phyloP scores from a whole-genome alignment of 768 basidiomycete genomes.

The Leccinum disarticulatum region DNA sequence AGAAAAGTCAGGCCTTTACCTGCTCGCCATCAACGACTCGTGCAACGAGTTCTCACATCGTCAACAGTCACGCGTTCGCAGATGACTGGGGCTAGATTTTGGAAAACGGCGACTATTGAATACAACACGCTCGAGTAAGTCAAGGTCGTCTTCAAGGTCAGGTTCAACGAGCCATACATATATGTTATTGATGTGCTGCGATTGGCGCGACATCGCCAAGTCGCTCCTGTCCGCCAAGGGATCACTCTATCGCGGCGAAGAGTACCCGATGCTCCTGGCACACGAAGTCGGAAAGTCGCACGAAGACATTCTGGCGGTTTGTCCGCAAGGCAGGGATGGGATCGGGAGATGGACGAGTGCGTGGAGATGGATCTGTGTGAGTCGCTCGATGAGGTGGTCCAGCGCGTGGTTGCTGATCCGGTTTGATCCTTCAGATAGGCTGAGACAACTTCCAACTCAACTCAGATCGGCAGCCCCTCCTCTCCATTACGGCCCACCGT shows the following conservation, averaged over 20 bases:
- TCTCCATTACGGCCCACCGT: no score
- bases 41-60: slow-evolving; percentile 35
- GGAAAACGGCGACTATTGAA: slow-evolving; percentile 61
- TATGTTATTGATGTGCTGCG: slow-evolving; percentile 97
- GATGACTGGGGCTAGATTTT: slow-evolving; percentile 91
- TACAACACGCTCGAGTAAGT: slow-evolving; percentile 67
- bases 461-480: no score
- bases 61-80: slow-evolving; percentile 69
- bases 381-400: slow-evolving; percentile 44
- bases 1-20: slow-evolving; percentile 84
- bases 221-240: slow-evolving; percentile 48
- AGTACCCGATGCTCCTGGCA: slow-evolving; percentile 80
- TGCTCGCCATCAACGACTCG: slow-evolving; percentile 86
- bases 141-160: slow-evolving; percentile 75
- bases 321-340: slow-evolving; percentile 55
- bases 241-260: slow-evolving; percentile 62
- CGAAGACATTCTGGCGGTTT: slow-evolving; percentile 87
- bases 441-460: no score
- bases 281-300: slow-evolving; percentile 55
- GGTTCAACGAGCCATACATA: slow-evolving; percentile 92
- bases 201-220: slow-evolving; percentile 95
- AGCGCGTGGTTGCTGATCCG: no score
- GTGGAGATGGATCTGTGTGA: slow-evolving; percentile 68
- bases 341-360: slow-evolving; percentile 60
- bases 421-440: no score